phyloP scores from a whole-genome alignment of 306 rosid species.

The Luffa aegyptiaca region DNA sequence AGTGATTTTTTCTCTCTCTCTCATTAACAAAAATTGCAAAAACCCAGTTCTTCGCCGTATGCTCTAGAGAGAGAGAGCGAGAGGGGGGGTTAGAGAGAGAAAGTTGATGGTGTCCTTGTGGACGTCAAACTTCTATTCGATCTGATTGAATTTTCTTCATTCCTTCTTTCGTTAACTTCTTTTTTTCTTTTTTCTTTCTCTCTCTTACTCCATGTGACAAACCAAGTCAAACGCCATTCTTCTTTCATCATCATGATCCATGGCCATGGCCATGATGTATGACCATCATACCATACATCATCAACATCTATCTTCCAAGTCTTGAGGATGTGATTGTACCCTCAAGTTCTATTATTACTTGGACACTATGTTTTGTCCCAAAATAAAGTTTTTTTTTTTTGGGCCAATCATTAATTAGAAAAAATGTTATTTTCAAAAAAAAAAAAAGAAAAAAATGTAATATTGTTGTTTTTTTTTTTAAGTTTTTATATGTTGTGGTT shows the following conservation, averaged over 20 bases:
- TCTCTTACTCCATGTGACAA: constrained; percentile 4
- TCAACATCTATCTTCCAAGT: background rate
- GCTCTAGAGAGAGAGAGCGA: constrained; percentile 11
- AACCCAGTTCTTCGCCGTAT: constrained; percentile 30
- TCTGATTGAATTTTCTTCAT: constrained; percentile 69
- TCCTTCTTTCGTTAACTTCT: constrained; percentile 23
- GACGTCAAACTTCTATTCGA: constrained; percentile 93
- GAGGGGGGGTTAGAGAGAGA: constrained; percentile 50
- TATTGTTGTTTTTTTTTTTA: no score
- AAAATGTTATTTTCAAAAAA: no score
- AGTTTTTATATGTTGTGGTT: no score
- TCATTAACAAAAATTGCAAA: constrained; percentile 7
- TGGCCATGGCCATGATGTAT: background rate
- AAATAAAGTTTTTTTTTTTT: background rate
- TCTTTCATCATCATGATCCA: background rate
- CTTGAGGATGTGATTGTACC: background rate
- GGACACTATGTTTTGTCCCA: background rate
- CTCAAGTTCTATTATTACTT: background rate
- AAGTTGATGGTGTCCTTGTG: constrained; percentile 43
- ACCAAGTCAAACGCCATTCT: constrained; percentile 6
- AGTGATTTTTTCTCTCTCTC: constrained; percentile 13
- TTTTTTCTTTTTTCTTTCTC: background rate
- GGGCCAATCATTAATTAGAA: no score
- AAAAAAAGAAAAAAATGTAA: no score
- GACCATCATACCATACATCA: background rate